phyloP scores from a whole-genome alignment of 345 rosid species.

The Salix caprea region DNA sequence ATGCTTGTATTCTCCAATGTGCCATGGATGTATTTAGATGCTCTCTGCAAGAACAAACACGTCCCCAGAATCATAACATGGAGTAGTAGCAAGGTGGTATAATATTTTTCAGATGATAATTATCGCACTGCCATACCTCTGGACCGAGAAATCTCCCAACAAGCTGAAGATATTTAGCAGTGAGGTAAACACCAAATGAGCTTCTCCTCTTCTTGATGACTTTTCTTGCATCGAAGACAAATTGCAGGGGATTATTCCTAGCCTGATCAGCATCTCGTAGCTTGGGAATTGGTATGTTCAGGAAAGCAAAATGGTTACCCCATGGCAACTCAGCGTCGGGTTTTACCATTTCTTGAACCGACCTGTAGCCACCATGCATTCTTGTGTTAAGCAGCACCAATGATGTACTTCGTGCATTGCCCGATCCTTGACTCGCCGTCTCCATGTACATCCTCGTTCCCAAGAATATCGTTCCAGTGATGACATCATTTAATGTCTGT shows the following conservation, averaged over 20 bases:
- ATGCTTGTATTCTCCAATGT: constrained; percentile 39
- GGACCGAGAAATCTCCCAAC: constrained; percentile 27
- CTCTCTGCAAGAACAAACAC: constrained; percentile 16
- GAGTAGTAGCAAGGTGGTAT: background rate
- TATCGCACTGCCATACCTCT: constrained; percentile 24
- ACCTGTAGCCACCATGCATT: constrained; percentile 34
- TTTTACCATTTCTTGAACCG: constrained; percentile 41
- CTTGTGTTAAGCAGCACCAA: constrained; percentile 47
- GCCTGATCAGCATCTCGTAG: background rate
- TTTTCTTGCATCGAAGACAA: constrained; percentile 27
- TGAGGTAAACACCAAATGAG: constrained; percentile 26
- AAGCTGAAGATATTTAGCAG: constrained; percentile 22
- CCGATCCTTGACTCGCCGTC: constrained; percentile 12
- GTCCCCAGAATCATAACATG: background rate
- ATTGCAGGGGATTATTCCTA: constrained; percentile 29
- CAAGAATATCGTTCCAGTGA: constrained; percentile 39
- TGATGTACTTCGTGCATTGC: constrained; percentile 27
- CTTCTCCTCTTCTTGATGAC: constrained; percentile 26
- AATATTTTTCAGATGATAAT: background rate
- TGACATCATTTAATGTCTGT: constrained; percentile 53
- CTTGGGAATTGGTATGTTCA: constrained; percentile 28
- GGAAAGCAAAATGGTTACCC: constrained; percentile 43
- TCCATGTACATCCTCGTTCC: constrained; percentile 49
- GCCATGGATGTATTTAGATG: constrained; percentile 22
- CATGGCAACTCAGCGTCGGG: constrained; percentile 34